Evolutionary conservation across 805 yeast genomes (phyloP).

Genomic region (Metschnikowia anglica): DNA sequence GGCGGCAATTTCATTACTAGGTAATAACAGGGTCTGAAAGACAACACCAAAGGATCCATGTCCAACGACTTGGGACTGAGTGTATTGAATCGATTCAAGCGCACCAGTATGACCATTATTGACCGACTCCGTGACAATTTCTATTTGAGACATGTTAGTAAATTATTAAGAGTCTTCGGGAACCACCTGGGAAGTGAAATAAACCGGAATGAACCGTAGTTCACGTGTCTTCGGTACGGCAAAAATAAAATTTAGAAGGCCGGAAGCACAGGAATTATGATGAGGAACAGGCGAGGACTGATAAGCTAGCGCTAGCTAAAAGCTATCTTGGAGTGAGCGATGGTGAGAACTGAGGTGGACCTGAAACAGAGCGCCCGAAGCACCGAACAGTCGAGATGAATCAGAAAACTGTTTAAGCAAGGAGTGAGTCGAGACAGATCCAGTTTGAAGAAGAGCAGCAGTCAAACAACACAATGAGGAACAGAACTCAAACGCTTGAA

Average conservation of each 20-base stretch:
- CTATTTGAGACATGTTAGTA: slow-evolving; percentile 48
- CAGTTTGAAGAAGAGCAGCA: neutral
- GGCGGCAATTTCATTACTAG: slow-evolving; percentile 79
- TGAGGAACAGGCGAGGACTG: neutral
- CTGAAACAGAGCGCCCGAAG: slow-evolving; percentile 1
- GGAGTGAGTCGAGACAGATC: neutral
- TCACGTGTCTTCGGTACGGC: neutral
- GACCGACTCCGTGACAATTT: slow-evolving; percentile 59
- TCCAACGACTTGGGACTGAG: slow-evolving; percentile 90
- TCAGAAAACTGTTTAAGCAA: slow-evolving; percentile 1
- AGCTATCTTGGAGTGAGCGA: neutral
- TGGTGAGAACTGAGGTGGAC: neutral
- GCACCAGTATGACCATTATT: slow-evolving; percentile 72
- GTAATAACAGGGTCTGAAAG: slow-evolving; percentile 78
- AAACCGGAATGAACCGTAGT: neutral
- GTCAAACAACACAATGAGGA: neutral
- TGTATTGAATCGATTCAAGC: slow-evolving; percentile 61
- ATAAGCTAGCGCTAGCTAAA: neutral
- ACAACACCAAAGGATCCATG: slow-evolving; percentile 99
- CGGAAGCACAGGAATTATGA: neutral
- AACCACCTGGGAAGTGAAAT: neutral
- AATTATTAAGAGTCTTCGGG: neutral
- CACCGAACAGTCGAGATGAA: neutral
- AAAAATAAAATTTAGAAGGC: too few relatives aligned
- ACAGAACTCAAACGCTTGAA: neutral